Percentiles rank a stretch among this genome's conserved stretches.
Evolutionary conservation across 176 grass and related monocot species (phyloP).

Genomic region (Aegilops sharonensis): DNA sequence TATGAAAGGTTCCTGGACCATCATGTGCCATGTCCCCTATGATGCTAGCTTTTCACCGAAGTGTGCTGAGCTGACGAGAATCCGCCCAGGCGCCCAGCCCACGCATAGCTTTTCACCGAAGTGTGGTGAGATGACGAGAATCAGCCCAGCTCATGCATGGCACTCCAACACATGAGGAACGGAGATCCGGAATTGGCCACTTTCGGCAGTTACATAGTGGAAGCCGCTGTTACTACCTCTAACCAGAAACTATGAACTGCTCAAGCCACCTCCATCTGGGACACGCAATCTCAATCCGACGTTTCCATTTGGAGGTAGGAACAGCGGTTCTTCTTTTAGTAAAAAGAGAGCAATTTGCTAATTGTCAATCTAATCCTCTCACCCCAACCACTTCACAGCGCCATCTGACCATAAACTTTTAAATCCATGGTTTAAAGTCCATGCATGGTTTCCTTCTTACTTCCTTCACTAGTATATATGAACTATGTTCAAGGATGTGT

Average conservation of each 20-base stretch:
- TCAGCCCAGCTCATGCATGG: neutral
- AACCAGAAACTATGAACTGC: neutral
- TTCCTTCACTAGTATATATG: neutral
- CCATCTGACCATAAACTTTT: neutral
- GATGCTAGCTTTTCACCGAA: neutral
- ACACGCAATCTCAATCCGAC: neutral
- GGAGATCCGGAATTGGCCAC: neutral
- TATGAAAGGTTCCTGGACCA: neutral
- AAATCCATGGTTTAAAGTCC: neutral
- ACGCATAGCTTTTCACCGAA: neutral
- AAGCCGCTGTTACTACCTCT: neutral
- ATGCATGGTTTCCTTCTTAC: neutral
- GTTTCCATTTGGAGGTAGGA: neutral
- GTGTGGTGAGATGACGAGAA: neutral
- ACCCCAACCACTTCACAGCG: too few species aligned
- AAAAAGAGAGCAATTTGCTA: neutral
- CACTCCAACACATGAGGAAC: neutral
- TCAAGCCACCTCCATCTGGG: neutral
- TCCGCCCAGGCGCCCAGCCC: too few species aligned
- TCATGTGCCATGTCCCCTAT: neutral
- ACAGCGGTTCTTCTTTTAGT: neutral
- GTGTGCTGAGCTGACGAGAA: too few species aligned
- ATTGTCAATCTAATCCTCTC: too few species aligned
- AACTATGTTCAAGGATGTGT: neutral
- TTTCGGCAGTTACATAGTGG: neutral